Evolutionary conservation across 2,329 filamentous ascomycete species (phyloP).

Genomic region (Microsporum canis): DNA sequence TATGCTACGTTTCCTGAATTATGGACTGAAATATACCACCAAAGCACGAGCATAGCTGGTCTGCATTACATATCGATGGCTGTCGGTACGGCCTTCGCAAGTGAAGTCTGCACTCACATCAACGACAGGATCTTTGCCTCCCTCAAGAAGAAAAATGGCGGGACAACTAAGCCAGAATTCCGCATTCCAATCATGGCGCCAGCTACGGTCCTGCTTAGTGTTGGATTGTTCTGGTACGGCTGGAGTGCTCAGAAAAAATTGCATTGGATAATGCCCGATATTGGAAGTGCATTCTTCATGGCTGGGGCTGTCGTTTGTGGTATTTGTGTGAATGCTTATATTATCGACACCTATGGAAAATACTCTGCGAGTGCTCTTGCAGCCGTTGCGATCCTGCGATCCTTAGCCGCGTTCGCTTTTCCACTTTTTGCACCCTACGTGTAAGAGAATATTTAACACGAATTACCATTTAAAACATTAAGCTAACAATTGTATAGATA

Average conservation of each 20-base stretch:
- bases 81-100: slow-evolving; percentile 44
- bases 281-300: slow-evolving; percentile 11
- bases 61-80: slow-evolving; percentile 55
- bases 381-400: slow-evolving; percentile 37
- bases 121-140: not conserved
- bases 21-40: slow-evolving; percentile 44
- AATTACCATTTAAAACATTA: too few relatives aligned
- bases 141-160: not conserved
- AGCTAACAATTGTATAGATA: too few relatives aligned
- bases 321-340: slow-evolving; percentile 37
- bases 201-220: slow-evolving; percentile 42
- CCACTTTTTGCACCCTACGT: slow-evolving; percentile 38
- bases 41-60: slow-evolving; percentile 46
- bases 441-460: slow-evolving; percentile 18
- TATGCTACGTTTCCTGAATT: slow-evolving; percentile 41
- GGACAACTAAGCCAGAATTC: slow-evolving; percentile 32
- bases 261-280: slow-evolving; percentile 47
- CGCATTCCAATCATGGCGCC: slow-evolving; percentile 46
- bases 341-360: slow-evolving; percentile 44
- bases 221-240: slow-evolving; percentile 47
- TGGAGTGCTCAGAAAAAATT: slow-evolving; percentile 43
- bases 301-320: slow-evolving; percentile 6
- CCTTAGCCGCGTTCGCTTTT: slow-evolving; percentile 39
- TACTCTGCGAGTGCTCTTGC: slow-evolving; percentile 37
- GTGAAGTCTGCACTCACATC: not conserved